These are phyloP conservation scores for Sporobolomyces roseus DNA, from an alignment of 768 basidiomycete species.

Conservation along the genomic window DNA sequence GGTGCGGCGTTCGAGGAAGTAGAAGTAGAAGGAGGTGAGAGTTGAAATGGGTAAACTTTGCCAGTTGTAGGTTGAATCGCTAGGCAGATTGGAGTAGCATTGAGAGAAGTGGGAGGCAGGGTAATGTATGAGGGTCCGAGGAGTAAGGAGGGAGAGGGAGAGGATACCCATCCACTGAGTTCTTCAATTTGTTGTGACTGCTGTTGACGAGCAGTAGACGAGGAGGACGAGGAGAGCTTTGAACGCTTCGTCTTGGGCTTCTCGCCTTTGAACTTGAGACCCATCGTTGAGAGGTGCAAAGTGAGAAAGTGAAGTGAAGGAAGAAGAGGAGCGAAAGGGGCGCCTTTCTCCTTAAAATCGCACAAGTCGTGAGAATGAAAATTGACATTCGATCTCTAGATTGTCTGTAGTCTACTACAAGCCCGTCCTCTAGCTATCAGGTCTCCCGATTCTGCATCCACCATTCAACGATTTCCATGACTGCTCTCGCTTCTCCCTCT, in stretches of 20 bases:
- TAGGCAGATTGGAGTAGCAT: conserved; percentile 14
- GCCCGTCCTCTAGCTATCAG: too few species aligned
- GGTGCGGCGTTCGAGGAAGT: not conserved
- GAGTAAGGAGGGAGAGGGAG: conserved; percentile 27
- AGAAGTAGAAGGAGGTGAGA: conserved; percentile 1
- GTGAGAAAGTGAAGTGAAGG: not conserved
- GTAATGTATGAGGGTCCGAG: conserved; percentile 38
- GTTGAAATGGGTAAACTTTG: conserved; percentile 29
- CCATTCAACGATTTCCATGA: conserved; percentile 2
- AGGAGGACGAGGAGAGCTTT: conserved; percentile 46
- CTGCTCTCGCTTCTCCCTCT: conserved; percentile 1
- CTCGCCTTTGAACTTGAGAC: conserved; percentile 82
- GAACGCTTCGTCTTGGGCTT: conserved; percentile 72
- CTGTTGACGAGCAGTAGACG: not conserved
- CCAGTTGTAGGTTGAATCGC: conserved; percentile 34
- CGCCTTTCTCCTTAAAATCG: too few species aligned
- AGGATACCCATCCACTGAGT: conserved; percentile 29
- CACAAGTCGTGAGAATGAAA: too few species aligned
- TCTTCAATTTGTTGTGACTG: conserved; percentile 16
- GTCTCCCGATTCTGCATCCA: not conserved
- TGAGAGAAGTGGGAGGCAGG: too few species aligned
- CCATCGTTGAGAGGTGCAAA: conserved; percentile 9
- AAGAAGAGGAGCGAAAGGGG: not conserved
- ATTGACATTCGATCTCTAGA: too few species aligned
- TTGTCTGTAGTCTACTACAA: too few species aligned